Evolutionary conservation across 768 basidiomycete genomes (phyloP).

Genomic region (Jaapia argillacea): DNA sequence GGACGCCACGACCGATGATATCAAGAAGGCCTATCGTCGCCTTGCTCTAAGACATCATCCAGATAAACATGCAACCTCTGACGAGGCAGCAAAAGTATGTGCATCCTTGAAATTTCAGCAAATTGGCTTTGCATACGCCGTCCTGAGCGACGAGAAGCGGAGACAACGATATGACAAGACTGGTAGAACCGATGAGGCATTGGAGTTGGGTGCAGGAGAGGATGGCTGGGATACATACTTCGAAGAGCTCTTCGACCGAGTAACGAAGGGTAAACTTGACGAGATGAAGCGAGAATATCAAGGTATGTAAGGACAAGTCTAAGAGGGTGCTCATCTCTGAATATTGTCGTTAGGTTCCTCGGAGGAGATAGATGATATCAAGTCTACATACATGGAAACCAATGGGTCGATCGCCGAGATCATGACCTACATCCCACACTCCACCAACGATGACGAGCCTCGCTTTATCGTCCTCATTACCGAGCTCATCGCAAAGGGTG

Average conservation of each 20-base stretch:
- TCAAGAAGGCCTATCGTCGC: constrained; percentile 79
- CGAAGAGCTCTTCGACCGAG: constrained; percentile 77
- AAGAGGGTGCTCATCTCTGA: not conserved
- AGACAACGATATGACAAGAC: constrained; percentile 75
- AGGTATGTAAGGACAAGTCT: constrained; percentile 34
- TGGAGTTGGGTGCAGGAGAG: constrained; percentile 60
- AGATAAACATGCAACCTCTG: constrained; percentile 70
- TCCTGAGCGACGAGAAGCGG: constrained; percentile 71
- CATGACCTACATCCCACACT: constrained; percentile 81
- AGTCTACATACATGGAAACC: constrained; percentile 59
- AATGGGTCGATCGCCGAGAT: constrained; percentile 73
- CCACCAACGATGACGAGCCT: constrained; percentile 72
- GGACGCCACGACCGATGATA: constrained; percentile 50
- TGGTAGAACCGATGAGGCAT: constrained; percentile 76
- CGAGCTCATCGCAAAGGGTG: constrained; percentile 48
- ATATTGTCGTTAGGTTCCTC: constrained; percentile 48
- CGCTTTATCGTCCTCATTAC: constrained; percentile 71
- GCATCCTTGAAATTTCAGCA: constrained; percentile 82
- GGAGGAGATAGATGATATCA: constrained; percentile 79
- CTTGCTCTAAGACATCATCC: constrained; percentile 80
- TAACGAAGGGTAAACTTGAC: constrained; percentile 79
- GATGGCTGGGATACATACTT: constrained; percentile 97
- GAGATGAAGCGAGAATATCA: constrained; percentile 94
- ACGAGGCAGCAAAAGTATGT: constrained; percentile 49
- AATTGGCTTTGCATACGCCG: constrained; percentile 88